Percentiles rank a stretch among this genome's conserved stretches.
These are phyloP conservation scores for Peronosclerospora sorghi DNA, from an alignment of 352 stramenopile genomes.

Conservation along the genomic window DNA sequence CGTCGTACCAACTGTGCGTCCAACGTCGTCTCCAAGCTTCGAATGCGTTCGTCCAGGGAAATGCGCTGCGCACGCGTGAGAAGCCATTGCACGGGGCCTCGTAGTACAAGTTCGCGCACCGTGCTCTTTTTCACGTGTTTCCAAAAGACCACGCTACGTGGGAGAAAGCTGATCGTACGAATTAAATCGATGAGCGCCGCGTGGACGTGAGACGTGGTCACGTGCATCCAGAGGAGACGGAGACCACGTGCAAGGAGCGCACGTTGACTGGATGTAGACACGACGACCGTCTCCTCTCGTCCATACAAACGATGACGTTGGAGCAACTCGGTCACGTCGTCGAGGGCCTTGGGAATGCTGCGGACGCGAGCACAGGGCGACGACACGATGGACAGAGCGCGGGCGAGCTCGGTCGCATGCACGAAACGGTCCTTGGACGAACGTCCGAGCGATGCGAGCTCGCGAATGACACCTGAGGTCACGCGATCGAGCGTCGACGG, in stretches of 20 bases:
- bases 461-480: slow-evolving; percentile 13
- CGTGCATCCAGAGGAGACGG: slow-evolving; percentile 45
- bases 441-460: slow-evolving; percentile 15
- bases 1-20: slow-evolving; percentile 46
- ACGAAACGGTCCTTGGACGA: slow-evolving; percentile 7
- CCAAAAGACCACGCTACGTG: slow-evolving; percentile 55
- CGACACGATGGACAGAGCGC: slow-evolving; percentile 28
- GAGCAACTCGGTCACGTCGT: slow-evolving; percentile 26
- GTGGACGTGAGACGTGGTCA: slow-evolving; percentile 45
- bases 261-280: slow-evolving; percentile 19
- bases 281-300: background rate
- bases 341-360: slow-evolving; percentile 29
- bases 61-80: slow-evolving; percentile 41
- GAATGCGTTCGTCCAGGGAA: slow-evolving; percentile 42
- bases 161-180: slow-evolving; percentile 56
- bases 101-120: slow-evolving; percentile 36
- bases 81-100: slow-evolving; percentile 55
- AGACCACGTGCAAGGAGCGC: slow-evolving; percentile 26
- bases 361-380: slow-evolving; percentile 25
- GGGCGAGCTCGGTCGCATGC: slow-evolving; percentile 26
- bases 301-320: slow-evolving; percentile 32
- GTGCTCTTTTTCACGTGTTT: slow-evolving; percentile 40
- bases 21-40: slow-evolving; percentile 55
- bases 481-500: slow-evolving; percentile 15
- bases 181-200: slow-evolving; percentile 51